Evolutionary conservation across 1,284 basidiomycete species (phyloP).

Genomic region (Cutaneotrichosporon mucoides): DNA sequence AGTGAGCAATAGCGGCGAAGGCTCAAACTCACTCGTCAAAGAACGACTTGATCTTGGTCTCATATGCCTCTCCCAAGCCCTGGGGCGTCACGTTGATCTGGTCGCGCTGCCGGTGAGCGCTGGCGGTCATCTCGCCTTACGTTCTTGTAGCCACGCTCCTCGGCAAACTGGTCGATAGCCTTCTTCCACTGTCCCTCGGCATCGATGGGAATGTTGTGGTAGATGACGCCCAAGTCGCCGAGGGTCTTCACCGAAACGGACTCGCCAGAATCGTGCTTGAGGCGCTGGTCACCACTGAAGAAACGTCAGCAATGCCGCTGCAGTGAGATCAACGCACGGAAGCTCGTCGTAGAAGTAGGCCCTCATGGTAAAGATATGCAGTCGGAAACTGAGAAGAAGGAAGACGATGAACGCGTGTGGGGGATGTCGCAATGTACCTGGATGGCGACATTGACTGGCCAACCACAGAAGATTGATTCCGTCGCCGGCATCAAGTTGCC

Average conservation of each 20-base stretch:
- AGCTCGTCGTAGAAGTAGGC: slow-evolving; percentile 76
- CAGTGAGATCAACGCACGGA: slow-evolving; percentile 34
- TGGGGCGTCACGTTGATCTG: slow-evolving; percentile 67
- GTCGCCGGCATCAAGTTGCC: no score
- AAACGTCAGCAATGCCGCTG: neutral
- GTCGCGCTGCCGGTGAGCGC: slow-evolving; percentile 51
- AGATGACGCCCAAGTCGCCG: slow-evolving; percentile 58
- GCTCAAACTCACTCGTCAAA: slow-evolving; percentile 64
- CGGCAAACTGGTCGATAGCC: slow-evolving; percentile 58
- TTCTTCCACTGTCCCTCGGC: slow-evolving; percentile 52
- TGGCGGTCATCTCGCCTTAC: slow-evolving; percentile 20
- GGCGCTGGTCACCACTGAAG: slow-evolving; percentile 66
- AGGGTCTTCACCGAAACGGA: slow-evolving; percentile 57
- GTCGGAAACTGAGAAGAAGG: no score
- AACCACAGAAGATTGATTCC: no score
- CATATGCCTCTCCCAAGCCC: slow-evolving; percentile 71
- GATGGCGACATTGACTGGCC: no score
- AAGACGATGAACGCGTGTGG: no score
- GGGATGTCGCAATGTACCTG: no score
- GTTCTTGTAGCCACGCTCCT: slow-evolving; percentile 69
- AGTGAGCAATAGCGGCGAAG: neutral
- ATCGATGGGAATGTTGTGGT: slow-evolving; percentile 61
- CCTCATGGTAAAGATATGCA: slow-evolving; percentile 54
- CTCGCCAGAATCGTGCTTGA: slow-evolving; percentile 64
- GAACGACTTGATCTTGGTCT: slow-evolving; percentile 70